Percentiles rank a stretch among this genome's conserved stretches.
These are phyloP conservation scores for Cryoendolithus antarcticus DNA, from an alignment of 2,329 filamentous ascomycete genomes.

Conservation along the genomic window DNA sequence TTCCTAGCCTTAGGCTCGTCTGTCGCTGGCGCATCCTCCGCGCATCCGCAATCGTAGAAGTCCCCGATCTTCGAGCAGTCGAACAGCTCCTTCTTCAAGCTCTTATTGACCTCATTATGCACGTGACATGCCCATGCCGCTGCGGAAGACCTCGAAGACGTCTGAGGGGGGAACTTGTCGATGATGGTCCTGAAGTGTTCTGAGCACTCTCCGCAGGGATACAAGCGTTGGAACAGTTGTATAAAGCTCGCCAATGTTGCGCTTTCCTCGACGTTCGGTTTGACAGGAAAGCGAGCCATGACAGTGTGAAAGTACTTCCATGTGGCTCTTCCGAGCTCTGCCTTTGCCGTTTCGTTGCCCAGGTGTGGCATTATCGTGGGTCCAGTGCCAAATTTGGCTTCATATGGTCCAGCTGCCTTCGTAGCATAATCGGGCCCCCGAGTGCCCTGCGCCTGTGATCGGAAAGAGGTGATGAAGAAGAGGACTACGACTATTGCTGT, in stretches of 20 bases:
- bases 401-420: conserved; percentile 4
- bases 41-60: conserved; percentile 56
- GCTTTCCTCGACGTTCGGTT: conserved; percentile 48
- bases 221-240: conserved; percentile 51
- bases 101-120: conserved; percentile 54
- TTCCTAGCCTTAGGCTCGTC: background rate
- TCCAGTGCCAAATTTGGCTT: conserved; percentile 39
- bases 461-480: conserved; percentile 48
- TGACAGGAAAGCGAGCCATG: conserved; percentile 53
- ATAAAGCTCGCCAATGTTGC: conserved; percentile 48
- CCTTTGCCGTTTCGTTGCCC: conserved; percentile 70
- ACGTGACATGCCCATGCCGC: conserved; percentile 55
- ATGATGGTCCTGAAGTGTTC: conserved; percentile 50
- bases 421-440: conserved; percentile 8
- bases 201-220: conserved; percentile 56
- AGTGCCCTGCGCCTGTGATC: conserved; percentile 24
- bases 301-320: conserved; percentile 58
- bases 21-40: conserved; percentile 31
- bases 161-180: conserved; percentile 51
- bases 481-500: conserved; percentile 45
- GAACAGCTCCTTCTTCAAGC: conserved; percentile 47
- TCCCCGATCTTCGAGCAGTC: conserved; percentile 54
- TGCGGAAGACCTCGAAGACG: conserved; percentile 48
- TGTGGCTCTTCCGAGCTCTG: conserved; percentile 51
- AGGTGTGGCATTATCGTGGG: conserved; percentile 68